phyloP scores from a whole-genome alignment of 2,329 filamentous ascomycete genomes.

The Colletotrichum liaoningense region DNA sequence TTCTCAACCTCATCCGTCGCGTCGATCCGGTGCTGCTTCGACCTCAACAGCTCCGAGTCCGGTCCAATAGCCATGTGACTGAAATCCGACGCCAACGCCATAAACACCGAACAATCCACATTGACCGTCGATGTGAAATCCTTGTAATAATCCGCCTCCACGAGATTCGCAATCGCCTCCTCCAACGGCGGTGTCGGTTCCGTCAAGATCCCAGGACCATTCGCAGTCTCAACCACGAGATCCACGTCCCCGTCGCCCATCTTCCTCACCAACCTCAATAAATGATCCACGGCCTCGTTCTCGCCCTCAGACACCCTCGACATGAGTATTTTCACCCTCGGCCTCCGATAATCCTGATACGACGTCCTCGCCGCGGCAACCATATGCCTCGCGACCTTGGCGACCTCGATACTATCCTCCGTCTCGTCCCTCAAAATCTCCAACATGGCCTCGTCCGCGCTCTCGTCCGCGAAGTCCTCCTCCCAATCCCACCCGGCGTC shows the following conservation, averaged over 20 bases:
- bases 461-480: slow-evolving; percentile 44
- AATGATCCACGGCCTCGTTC: slow-evolving; percentile 44
- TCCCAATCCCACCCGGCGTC: slow-evolving; percentile 57
- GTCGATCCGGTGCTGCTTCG: slow-evolving; percentile 49
- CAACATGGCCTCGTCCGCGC: slow-evolving; percentile 49
- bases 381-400: slow-evolving; percentile 46
- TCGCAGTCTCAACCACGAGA: slow-evolving; percentile 45
- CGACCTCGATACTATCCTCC: slow-evolving; percentile 36
- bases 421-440: slow-evolving; percentile 36
- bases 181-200: slow-evolving; percentile 40
- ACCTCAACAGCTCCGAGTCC: slow-evolving; percentile 39
- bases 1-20: slow-evolving; percentile 44
- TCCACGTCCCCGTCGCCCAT: slow-evolving; percentile 44
- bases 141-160: slow-evolving; percentile 43
- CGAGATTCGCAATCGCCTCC: slow-evolving; percentile 44
- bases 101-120: slow-evolving; percentile 54
- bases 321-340: slow-evolving; percentile 49
- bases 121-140: slow-evolving; percentile 51
- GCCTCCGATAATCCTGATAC: slow-evolving; percentile 49
- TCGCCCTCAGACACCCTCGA: slow-evolving; percentile 44
- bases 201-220: slow-evolving; percentile 40
- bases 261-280: slow-evolving; percentile 45
- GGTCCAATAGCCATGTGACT: slow-evolving; percentile 49
- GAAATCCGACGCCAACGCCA: slow-evolving; percentile 53
- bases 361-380: slow-evolving; percentile 50